Evolutionary conservation across 2,329 filamentous ascomycete genomes (phyloP).

Genomic region (Ophiostoma sp.): DNA sequence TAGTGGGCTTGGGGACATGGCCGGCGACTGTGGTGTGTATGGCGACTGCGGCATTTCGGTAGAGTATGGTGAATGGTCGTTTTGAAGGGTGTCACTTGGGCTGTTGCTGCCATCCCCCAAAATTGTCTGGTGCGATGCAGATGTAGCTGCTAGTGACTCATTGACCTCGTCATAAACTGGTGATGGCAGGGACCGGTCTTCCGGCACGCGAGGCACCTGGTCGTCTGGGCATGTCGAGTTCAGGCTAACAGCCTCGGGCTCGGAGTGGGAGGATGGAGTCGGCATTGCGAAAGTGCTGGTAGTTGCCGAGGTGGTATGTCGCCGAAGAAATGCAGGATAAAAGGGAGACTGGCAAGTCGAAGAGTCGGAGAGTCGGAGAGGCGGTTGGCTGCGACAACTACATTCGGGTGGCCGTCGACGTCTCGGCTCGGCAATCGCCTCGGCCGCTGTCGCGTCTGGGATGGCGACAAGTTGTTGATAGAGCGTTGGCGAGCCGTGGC

Average conservation of each 20-base stretch:
- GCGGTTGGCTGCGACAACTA: neutral
- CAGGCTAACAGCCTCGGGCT: constrained; percentile 33
- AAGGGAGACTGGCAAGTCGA: neutral
- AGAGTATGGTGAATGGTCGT: constrained; percentile 24
- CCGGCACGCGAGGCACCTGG: constrained; percentile 30
- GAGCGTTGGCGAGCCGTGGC: constrained; percentile 2
- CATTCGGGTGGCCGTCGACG: constrained; percentile 3
- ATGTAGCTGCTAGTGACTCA: neutral
- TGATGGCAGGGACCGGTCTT: neutral
- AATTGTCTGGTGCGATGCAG: neutral
- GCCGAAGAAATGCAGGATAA: neutral
- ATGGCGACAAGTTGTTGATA: neutral
- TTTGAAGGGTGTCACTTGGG: constrained; percentile 28
- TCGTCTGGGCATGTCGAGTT: constrained; percentile 43
- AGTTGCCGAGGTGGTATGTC: neutral
- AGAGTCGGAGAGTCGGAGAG: neutral
- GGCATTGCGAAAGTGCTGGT: constrained; percentile 26
- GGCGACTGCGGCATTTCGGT: constrained; percentile 6
- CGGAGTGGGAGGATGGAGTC: constrained; percentile 27
- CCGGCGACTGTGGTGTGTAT: constrained; percentile 38
- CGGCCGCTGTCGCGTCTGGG: neutral
- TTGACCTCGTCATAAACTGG: neutral
- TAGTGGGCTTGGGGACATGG: constrained; percentile 42
- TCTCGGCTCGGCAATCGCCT: neutral
- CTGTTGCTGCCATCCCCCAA: neutral